Base-by-base conservation (phyloP, 2,329 filamentous ascomycete genomes). In the Xylaria multiplex region DNA sequence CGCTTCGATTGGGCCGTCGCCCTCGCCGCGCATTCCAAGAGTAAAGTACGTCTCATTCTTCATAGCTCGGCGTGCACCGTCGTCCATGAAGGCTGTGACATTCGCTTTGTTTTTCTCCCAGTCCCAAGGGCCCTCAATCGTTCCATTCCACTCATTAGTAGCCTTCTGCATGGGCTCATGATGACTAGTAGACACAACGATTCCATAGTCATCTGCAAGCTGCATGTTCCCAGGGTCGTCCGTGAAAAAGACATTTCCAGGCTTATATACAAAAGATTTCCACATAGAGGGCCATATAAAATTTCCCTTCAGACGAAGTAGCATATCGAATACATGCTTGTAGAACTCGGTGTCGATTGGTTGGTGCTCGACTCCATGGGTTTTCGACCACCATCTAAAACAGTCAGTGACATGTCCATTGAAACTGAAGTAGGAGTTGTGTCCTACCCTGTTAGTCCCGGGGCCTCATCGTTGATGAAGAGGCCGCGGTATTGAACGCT, bases 231-330 rank as follows among this genome's bases (percentile, higher is more conserved):
- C 77, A 0, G 83, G 79, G 58, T 91, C 88, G 55, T 90, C 88
- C 0, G 86, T 83, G 70, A 87, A 86, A 77, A 91, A 90, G 68
- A 86, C 86, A 42, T 83, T 83, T 8, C 81, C 81, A 0, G 81
- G 82, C 3, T 79, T 78, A 1, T 81, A 81, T 43, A 80, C 81
- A 13, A 78, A 80, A 6, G 84, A 83, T 87, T 70, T 66, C 71
- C 88, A 91, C 84, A 88, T 88, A 0, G 88, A 87, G 0, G 88
- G 89, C 89, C 89, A 91, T 59, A 91, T 78, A 69, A 89, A 90
- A 73, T 91, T 91, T 1, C 87, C 86, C 72, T 82, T 85, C 22
- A 89, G 80, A 14, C 88, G 80, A 3, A 90, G 79, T 1, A 90
- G 77, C 5, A 91, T 80, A 71, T 91, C 89, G 67, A 90, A 91